Evolutionary conservation across 2,329 filamentous ascomycete genomes (phyloP).

Genomic region (Colletotrichum agaves): DNA sequence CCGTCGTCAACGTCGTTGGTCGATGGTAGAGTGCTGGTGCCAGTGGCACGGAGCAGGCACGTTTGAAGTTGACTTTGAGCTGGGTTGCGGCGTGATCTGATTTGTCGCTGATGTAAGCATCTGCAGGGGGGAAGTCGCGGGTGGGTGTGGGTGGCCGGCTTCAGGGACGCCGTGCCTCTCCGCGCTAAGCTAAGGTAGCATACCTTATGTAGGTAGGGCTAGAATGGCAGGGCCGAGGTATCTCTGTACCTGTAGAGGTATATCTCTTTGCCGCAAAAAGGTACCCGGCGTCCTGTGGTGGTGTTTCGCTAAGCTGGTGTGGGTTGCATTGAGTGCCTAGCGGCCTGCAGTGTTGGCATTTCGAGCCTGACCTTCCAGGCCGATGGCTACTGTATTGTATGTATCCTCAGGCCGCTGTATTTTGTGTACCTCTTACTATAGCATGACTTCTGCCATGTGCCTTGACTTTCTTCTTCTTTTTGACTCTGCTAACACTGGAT

Average conservation of each 20-base stretch:
- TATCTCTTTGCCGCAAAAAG: neutral
- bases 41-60: constrained; percentile 45
- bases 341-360: constrained; percentile 3
- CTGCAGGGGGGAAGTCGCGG: constrained; percentile 37
- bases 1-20: constrained; percentile 26
- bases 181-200: too few relatives aligned
- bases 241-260: neutral
- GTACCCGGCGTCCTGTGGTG: neutral
- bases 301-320: neutral
- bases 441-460: neutral
- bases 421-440: neutral
- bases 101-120: constrained; percentile 44
- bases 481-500: neutral
- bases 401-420: neutral
- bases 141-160: constrained; percentile 35
- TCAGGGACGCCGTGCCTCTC: neutral
- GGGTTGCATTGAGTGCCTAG: constrained; percentile 8
- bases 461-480: constrained; percentile 10
- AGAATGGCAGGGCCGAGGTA: neutral
- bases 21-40: constrained; percentile 31
- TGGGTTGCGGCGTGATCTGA: constrained; percentile 42
- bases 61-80: constrained; percentile 57
- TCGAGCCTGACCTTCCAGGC: neutral
- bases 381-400: neutral
- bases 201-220: neutral